Evolutionary conservation across 2,329 filamentous ascomycete genomes (phyloP), one percentile per base, ranked within the genome.

Genomic region (Teratosphaeriaceae sp.): DNA sequence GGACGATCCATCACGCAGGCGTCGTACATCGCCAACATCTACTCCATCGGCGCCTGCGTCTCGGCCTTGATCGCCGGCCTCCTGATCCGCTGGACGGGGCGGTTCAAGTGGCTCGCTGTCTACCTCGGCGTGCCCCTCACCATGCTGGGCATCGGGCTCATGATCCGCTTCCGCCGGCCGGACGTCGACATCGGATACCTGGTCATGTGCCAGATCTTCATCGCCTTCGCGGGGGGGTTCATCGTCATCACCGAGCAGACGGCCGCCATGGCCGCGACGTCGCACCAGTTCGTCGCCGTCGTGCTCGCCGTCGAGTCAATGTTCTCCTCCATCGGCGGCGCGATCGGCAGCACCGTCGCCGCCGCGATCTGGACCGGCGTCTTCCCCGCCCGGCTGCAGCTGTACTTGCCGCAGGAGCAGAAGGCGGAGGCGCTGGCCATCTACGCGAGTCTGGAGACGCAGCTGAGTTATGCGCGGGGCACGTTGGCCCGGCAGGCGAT

Each of bases 211-310:
- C 74, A 78, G 52, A 70, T 78, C 44, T 69, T 79, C 50, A 73
- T 77, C 41, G 74, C 75, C 15, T 65, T 76, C 45, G 68, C 67
- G 8, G 75, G 74, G 8, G 71, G 71, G 40, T 73, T 72, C 19
- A 64, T 78, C 12, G 70, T 78, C 20, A 69, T 78, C 47, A 67
- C 69, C 43, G 65, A 75, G 49, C 72, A 82, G 46, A 73, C 82
- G 50, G 75, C 76, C 4, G 71, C 80, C 29, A 74, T 81, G 59
- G 68, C 60, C 1, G 52, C 54, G 5, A 12, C n/a, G 18, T 13
- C 58, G 63, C 58, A 75, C 71, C 70, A 60, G 73, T 2, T 62
- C 39, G 51, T 63, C 12, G 61, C 65, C 12, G 54, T 58, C 2
- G 57, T 58, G 2, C 52, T 66, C 19, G 60, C 65, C 11, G 46